Conservation (phyloP, 2,329 filamentous ascomycete species). For the Cadophora luteo-olivacea region DNA sequence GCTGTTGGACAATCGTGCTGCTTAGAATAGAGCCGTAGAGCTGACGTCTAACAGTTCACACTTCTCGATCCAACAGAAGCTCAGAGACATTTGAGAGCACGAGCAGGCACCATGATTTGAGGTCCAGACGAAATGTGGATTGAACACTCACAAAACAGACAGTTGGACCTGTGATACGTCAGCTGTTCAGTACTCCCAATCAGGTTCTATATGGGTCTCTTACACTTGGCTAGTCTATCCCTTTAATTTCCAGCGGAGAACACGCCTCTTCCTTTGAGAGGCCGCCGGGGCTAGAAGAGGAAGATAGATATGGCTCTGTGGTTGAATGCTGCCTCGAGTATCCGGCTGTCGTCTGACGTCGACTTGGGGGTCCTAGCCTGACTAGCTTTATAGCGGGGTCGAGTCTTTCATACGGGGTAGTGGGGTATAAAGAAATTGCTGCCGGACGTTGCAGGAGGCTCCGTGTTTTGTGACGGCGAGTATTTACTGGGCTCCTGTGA, state of each 20-base stretch:
- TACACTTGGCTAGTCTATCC: neutral
- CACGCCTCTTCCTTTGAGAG: neutral
- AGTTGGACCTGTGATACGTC: neutral
- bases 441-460: neutral
- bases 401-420: constrained; percentile 6
- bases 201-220: neutral
- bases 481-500: neutral
- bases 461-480: neutral
- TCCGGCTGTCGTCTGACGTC: neutral
- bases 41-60: neutral
- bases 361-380: neutral
- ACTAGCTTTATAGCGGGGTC: neutral
- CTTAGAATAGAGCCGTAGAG: neutral
- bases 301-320: neutral
- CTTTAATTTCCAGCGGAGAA: neutral
- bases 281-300: neutral
- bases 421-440: constrained; percentile 3
- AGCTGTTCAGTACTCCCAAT: neutral
- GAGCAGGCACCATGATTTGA: neutral
- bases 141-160: neutral
- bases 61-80: neutral
- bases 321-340: neutral
- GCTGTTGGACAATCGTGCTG: neutral
- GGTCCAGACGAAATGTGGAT: neutral
- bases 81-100: neutral